Base-by-base conservation (phyloP, 2,329 filamentous ascomycete species). In the Pyricularia grisea region DNA sequence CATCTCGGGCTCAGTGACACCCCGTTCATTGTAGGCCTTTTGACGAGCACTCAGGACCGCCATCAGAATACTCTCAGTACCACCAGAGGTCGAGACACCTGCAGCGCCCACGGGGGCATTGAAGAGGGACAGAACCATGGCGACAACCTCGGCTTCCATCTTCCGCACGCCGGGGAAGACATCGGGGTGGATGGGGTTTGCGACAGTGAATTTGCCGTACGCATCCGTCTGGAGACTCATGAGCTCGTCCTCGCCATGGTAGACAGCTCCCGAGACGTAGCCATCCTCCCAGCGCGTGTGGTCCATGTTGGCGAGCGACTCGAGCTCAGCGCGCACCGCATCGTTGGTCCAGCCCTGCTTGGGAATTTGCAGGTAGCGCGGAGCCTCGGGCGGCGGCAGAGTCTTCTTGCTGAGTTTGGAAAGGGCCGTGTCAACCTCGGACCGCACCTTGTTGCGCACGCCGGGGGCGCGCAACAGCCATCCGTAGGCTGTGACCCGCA, bases 251-350 rank as follows among this genome's bases (percentile, higher is more conserved):
- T 95, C 95, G 72, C 95, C 95, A 77, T 98, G 94, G 77, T 99
- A 99, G 42, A 99, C 95, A 31, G 95, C 94, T 33, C 95, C 95
- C 61, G 92, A 96, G 68, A 99, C 95, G 72, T 88, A 90, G 10
- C 95, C 95, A 78, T 98, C 94, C 80, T 99, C 95, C 95, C 95
- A 99, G 72, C 91, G 87, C 2, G 94, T 97, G 80, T 98, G 95
- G 75, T 97, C 90, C 91, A 99, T 92, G 66, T 85, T 88, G 20
- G 90, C 89, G 73, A 99, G 83, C 73, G 88, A 87, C 70, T 90
- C 87, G 71, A 99, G 85, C 82, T 97, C 94, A 70, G 88, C 87
- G 73, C 89, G 87, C 61, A 99, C 86, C 71, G 89, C 88, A 23
- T 97, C 93, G 61, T 90, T 84, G 30, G 87, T 85, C 90, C 94